Base-by-base conservation (phyloP, 345 rosid species). In the Boechera retrofracta region DNA sequence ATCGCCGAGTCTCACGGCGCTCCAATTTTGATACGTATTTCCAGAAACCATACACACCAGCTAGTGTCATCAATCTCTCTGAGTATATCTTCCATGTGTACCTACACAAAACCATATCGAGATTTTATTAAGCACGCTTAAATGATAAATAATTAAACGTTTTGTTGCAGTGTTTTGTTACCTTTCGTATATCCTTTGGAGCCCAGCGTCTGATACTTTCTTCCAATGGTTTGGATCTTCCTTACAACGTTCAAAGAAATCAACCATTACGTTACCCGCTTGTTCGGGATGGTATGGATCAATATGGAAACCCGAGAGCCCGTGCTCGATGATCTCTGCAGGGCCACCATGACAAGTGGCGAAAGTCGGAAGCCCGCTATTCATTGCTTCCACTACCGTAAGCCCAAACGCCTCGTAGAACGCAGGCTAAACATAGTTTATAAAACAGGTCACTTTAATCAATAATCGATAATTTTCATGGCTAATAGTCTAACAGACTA, bases 261-360 rank as follows among this genome's bases (percentile, higher is more conserved):
- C 84, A 31, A 76, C 89, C 83, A 96, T 77, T 35, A 64, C 56
- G 32, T 80, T 73, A 76, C 89, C 83, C 12, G 91, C 87, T 74
- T 88, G 92, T 71, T 89, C 93, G 3, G 98, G 92, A 83, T 93
- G 93, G 72, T 96, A 96, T 6, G 99, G 99, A 84, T 96, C 99
- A 29, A 96, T 87, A 76, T 96, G 97, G 77, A 87, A 96, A 62
- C 99, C 99, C 1, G 99, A 93, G 9, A 78, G 33, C 45, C 94
- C 96, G 9, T 91, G 69, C 79, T 88, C 96, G 32, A 96, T 91
- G 60, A 96, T 91, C 87, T 96, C 99, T 4, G 99, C 95, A 1
- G 99, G 99, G 54, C 98, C 99, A 74, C 99, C 99, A 52, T 93
- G 97, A 74, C 86, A 73, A 47, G 98, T 96, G 63, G 99, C 98